Conservation (phyloP, 768 basidiomycete genomes). For the Lentinula sp. region DNA sequence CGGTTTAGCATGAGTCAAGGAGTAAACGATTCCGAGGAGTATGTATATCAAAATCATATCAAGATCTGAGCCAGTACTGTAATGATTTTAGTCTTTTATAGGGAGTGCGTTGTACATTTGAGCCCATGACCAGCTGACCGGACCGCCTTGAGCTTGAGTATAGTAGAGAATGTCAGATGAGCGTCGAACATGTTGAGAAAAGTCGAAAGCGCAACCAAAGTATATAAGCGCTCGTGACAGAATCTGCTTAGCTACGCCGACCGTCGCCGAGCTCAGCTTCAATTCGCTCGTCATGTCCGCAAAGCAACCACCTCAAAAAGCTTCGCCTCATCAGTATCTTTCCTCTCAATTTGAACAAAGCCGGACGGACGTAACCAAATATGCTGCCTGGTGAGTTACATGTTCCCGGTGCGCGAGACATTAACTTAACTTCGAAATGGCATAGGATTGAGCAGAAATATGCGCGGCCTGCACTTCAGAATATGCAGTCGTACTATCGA, state of each 20-base stretch:
- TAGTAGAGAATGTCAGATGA: neutral
- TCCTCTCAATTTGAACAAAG: neutral
- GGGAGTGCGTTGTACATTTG: neutral
- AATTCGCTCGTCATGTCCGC: neutral
- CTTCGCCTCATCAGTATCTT: neutral
- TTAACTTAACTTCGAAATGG: neutral
- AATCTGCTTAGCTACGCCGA: no score
- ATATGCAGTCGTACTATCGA: neutral
- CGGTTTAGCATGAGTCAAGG: slow-evolving; percentile 18
- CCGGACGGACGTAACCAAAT: neutral
- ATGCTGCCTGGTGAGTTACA: neutral
- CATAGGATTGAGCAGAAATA: neutral
- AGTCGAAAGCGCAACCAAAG: no score
- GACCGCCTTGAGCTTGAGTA: neutral
- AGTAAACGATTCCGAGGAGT: neutral
- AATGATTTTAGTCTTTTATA: neutral
- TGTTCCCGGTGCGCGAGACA: neutral
- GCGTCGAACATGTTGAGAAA: neutral
- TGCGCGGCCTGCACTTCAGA: neutral
- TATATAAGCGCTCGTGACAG: no score
- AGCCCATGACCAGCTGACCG: neutral
- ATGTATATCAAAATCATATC: neutral
- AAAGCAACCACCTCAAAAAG: neutral
- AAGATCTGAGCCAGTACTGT: no score
- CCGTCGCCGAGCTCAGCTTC: neutral